Percentiles rank a stretch among this genome's conserved stretches.
Evolutionary conservation across 2,329 filamentous ascomycete species (phyloP).

Genomic region (Trichoderma citrinoviride): DNA sequence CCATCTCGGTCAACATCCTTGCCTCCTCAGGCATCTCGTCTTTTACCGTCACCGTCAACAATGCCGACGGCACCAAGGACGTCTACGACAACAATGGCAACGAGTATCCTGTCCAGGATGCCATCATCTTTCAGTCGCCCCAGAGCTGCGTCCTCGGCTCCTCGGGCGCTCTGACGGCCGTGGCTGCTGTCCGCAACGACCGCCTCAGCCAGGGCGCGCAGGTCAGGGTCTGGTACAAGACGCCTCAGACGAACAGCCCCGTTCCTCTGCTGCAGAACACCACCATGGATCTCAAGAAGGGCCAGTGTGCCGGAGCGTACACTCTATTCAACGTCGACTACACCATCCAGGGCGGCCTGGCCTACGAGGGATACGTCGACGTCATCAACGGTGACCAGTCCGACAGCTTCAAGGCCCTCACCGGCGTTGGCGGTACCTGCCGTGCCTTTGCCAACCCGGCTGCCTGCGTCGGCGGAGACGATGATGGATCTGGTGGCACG

Average conservation of each 20-base stretch:
- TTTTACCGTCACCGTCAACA: constrained; percentile 53
- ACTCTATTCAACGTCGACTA: constrained; percentile 47
- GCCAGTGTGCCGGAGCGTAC: constrained; percentile 46
- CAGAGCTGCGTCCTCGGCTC: constrained; percentile 54
- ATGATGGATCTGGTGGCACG: constrained; percentile 22
- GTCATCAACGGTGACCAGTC: constrained; percentile 42
- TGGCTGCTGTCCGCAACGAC: constrained; percentile 51
- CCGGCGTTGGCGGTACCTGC: constrained; percentile 46
- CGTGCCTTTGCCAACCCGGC: constrained; percentile 38
- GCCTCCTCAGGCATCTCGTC: constrained; percentile 60
- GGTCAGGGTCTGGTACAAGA: constrained; percentile 46
- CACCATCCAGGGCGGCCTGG: constrained; percentile 44
- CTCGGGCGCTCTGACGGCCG: constrained; percentile 43
- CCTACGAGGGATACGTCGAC: constrained; percentile 46
- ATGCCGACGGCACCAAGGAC: constrained; percentile 45
- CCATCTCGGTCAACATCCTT: constrained; percentile 50
- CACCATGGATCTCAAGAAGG: constrained; percentile 42
- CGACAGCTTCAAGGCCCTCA: constrained; percentile 50
- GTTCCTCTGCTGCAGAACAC: constrained; percentile 42
- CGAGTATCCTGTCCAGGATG: constrained; percentile 54
- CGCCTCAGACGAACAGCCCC: constrained; percentile 40
- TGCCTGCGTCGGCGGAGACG: constrained; percentile 28
- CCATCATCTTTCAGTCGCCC: constrained; percentile 52
- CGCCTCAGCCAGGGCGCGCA: constrained; percentile 41
- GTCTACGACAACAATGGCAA: constrained; percentile 57